phyloP scores from a whole-genome alignment of 2,329 filamentous ascomycete species.

The Penicillium sp. region DNA sequence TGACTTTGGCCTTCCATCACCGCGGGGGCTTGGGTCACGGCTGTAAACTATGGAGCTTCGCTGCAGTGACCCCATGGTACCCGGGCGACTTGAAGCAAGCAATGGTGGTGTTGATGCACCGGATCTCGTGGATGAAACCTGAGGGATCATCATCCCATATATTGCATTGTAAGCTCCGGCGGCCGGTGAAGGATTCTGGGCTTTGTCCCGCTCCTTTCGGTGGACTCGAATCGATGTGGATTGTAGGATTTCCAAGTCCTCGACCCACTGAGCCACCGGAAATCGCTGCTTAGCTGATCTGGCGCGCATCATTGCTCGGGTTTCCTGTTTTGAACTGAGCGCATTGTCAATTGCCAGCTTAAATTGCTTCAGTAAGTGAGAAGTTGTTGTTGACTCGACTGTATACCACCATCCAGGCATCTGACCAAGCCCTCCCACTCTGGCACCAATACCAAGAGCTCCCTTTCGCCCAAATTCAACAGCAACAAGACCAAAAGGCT shows the following conservation, averaged over 20 bases:
- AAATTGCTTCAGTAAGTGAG: conserved; percentile 66
- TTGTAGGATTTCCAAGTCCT: conserved; percentile 65
- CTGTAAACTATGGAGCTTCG: conserved; percentile 43
- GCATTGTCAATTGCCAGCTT: conserved; percentile 64
- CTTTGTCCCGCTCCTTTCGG: conserved; percentile 44
- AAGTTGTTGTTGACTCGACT: conserved; percentile 64
- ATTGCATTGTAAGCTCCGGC: conserved; percentile 46
- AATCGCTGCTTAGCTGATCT: conserved; percentile 66
- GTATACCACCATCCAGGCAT: conserved; percentile 75
- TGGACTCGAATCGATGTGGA: conserved; percentile 60
- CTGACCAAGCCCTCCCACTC: conserved; percentile 67
- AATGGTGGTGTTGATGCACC: conserved; percentile 30
- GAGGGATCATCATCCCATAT: conserved; percentile 38
- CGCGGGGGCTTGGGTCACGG: conserved; percentile 36
- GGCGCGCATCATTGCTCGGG: conserved; percentile 64
- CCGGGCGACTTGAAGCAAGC: conserved; percentile 40
- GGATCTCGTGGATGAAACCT: conserved; percentile 15
- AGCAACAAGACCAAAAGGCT: conserved; percentile 68
- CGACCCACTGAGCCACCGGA: conserved; percentile 67
- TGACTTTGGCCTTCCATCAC: conserved; percentile 31
- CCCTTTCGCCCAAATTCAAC: conserved; percentile 70
- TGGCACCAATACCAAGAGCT: conserved; percentile 65
- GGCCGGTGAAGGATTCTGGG: conserved; percentile 31
- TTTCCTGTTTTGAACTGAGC: conserved; percentile 57
- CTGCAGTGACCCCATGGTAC: conserved; percentile 39